Evolutionary conservation across 306 rosid species (phyloP).

Genomic region (Pyrus bretschneideri): DNA sequence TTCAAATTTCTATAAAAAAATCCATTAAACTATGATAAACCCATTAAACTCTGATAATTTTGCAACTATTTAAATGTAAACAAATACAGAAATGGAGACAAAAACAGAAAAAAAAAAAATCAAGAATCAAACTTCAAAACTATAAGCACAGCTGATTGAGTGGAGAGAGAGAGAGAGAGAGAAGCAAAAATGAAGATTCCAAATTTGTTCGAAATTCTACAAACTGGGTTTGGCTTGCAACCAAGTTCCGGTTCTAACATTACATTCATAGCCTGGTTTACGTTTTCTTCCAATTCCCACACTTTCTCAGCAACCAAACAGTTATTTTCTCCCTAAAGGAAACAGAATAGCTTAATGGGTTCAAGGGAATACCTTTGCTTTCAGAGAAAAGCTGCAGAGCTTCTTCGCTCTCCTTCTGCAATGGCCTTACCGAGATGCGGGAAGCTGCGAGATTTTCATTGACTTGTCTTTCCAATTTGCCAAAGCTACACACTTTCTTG

Average conservation of each 20-base stretch:
- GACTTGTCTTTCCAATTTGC: not conserved
- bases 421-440: not conserved
- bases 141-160: not conserved
- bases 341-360: not conserved
- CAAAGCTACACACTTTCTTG: not conserved
- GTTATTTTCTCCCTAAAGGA: not conserved
- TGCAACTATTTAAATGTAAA: not conserved
- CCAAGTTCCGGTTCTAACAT: not conserved
- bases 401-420: not conserved
- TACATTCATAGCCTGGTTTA: not conserved
- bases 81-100: not conserved
- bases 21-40: constrained; percentile 4
- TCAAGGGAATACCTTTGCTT: not conserved
- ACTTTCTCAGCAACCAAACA: constrained; percentile 19
- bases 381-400: not conserved
- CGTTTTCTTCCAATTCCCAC: not conserved
- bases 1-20: constrained; percentile 4
- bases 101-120: not conserved
- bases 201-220: not conserved
- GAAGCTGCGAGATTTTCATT: not conserved
- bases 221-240: constrained; percentile 5
- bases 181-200: not conserved
- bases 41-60: not conserved
- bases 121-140: not conserved
- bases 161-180: not conserved